Percentiles rank a stretch among this genome's conserved stretches.
Conservation (phyloP, 192 early-diverging fungal species). For the Coemansia sp. region DNA sequence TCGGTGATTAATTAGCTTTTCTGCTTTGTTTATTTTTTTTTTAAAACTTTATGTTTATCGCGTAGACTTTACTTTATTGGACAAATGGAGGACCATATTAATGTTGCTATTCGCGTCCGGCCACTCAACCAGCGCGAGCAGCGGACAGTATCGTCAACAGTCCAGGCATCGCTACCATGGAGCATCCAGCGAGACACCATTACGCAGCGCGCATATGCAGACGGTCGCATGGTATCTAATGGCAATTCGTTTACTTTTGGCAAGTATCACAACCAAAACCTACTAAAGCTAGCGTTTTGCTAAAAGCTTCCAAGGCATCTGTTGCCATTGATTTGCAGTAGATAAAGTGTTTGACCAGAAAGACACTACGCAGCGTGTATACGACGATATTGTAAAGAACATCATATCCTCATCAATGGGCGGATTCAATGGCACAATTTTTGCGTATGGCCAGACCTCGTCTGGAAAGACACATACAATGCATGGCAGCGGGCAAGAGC, state of each 20-base stretch:
- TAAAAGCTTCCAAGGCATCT: no score
- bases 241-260: conserved; percentile 56
- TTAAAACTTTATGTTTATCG: no score
- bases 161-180: conserved; percentile 34
- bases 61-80: background rate
- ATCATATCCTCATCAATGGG: conserved; percentile 74
- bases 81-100: conserved; percentile 58
- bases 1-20: no score
- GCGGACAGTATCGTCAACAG: conserved; percentile 46
- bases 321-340: conserved; percentile 2
- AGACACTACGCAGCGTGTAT: conserved; percentile 43
- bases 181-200: conserved; percentile 46
- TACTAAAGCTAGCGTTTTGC: background rate
- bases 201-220: conserved; percentile 28
- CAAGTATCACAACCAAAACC: conserved; percentile 10
- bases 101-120: conserved; percentile 71
- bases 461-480: conserved; percentile 88
- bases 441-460: conserved; percentile 97
- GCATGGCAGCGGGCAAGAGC: conserved; percentile 61
- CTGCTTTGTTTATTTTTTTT: no score
- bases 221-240: conserved; percentile 21
- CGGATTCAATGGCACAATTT: conserved; percentile 95
- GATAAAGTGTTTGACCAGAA: conserved; percentile 55
- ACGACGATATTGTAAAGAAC: conserved; percentile 53
- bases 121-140: conserved; percentile 65